phyloP scores from a whole-genome alignment of 352 stramenopile species.

The Globisporangium mamillatum region DNA sequence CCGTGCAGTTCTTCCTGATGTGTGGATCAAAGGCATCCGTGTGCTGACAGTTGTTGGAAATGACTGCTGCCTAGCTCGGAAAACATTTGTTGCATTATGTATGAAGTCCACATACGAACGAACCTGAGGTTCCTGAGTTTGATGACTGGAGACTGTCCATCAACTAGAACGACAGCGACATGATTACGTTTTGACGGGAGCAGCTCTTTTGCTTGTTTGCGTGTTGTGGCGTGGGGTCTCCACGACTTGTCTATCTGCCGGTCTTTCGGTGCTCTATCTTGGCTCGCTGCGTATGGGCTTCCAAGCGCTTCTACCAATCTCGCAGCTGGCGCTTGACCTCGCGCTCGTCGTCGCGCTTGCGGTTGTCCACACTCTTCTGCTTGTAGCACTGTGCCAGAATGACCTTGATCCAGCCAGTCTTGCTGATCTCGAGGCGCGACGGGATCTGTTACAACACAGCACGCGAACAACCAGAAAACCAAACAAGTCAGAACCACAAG shows the following conservation, averaged over 20 bases:
- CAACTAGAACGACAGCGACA: too few species aligned
- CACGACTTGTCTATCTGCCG: neutral
- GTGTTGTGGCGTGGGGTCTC: too few species aligned
- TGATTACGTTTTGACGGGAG: too few species aligned
- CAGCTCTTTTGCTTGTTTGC: too few species aligned
- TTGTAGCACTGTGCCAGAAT: constrained; percentile 72
- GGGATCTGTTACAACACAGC: constrained; percentile 44
- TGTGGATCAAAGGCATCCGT: too few species aligned
- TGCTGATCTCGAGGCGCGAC: constrained; percentile 65
- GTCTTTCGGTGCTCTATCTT: neutral
- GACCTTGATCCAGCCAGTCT: constrained; percentile 86
- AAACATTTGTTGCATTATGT: too few species aligned
- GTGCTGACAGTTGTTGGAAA: too few species aligned
- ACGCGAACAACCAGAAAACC: neutral
- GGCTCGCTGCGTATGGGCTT: neutral
- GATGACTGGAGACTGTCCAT: too few species aligned
- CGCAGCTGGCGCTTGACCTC: constrained; percentile 73
- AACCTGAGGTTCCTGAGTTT: too few species aligned
- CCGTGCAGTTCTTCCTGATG: too few species aligned
- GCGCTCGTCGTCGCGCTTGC: constrained; percentile 68
- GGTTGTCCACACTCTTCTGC: constrained; percentile 62
- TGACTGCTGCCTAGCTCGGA: too few species aligned
- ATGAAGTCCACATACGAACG: too few species aligned
- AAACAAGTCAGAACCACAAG: neutral
- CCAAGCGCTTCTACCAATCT: constrained; percentile 45